Base-by-base conservation (phyloP, 176 grass and related monocot species). In the Raddia distichophylla region DNA sequence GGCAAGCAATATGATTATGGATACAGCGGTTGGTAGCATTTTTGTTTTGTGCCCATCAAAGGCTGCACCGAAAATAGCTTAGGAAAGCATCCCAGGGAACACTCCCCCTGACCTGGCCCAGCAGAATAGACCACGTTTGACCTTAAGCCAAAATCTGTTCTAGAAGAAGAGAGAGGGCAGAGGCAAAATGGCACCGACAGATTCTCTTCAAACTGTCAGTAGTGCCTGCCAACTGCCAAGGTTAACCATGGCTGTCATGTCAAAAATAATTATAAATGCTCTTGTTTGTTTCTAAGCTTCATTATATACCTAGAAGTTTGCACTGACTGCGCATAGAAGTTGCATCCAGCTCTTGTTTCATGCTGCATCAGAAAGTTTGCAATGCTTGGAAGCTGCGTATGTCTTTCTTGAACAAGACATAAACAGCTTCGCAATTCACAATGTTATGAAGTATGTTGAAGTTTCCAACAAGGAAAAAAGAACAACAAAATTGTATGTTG, bases 131-230 rank as follows among this genome's bases (percentile, higher is more conserved):
- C 64, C 76, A 68, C 50, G 18, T 52, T 61, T 70, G 66, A 78
- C 45, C 55, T 55, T 42, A 54, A 0, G 27, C 5, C 12, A 54
- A 5, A 18, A 42, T 55, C 53, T 77, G 52, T 19, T 19, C 53
- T 16, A 0, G 73, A 77, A 22, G 17, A 53, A 54, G n/a, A 35
- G 56, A 49, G 42, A 48, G 18, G 33, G 8, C 2, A 15, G 18
- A 14, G 3, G 65, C 74, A 33, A 43, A 69, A 82, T 69, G 48
- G 60, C 85, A 77, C 85, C 79, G 85, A 82, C 85, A 71, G 37
- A 82, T 69, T 53, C 71, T 60, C 43, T 42, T 35, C 76, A 42
- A 10, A 16, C 45, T 35, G 32, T 62, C 44, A 44, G 9, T 11
- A 67, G n/a, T 13, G 80, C 27, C 0, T 27, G 27, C 27, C 27